Evolutionary conservation across 106 monocot species (phyloP).

Genomic region (Cymbidium sinense): DNA sequence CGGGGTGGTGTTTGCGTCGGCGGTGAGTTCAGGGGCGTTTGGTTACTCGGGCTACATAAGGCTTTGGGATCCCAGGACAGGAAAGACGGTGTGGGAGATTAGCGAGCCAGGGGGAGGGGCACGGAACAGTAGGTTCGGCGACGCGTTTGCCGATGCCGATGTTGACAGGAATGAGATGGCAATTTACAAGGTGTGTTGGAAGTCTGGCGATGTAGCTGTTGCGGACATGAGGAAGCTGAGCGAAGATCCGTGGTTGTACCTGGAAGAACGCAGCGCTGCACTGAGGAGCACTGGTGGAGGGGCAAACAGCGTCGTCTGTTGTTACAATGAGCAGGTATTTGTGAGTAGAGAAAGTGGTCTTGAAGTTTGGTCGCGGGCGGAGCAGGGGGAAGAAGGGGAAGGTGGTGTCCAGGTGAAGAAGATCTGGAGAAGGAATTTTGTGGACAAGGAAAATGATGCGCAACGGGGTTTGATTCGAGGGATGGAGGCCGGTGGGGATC

Average conservation of each 20-base stretch:
- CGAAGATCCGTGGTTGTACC: conserved; percentile 81
- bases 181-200: conserved; percentile 90
- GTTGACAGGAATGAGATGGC: conserved; percentile 39
- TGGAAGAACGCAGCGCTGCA: conserved; percentile 41
- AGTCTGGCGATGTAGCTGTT: conserved; percentile 74
- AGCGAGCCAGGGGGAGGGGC: conserved; percentile 70
- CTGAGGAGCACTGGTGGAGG: conserved; percentile 27
- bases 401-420: not conserved
- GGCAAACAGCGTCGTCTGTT: conserved; percentile 44
- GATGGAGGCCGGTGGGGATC: conserved; percentile 85
- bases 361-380: conserved; percentile 75
- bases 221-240: conserved; percentile 77
- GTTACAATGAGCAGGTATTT: conserved; percentile 73
- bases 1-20: conserved; percentile 57
- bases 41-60: conserved; percentile 94
- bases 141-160: conserved; percentile 72
- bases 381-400: conserved; percentile 2
- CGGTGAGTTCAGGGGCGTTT: conserved; percentile 75
- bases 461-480: conserved; percentile 36
- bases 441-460: conserved; percentile 64
- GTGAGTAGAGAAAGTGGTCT: conserved; percentile 52
- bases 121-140: conserved; percentile 64
- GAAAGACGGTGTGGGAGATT: conserved; percentile 81
- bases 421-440: conserved; percentile 43
- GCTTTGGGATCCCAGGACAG: conserved; percentile 78